Evolutionary conservation across 352 stramenopile species (phyloP).

Genomic region (Phytophthora agathidicida): DNA sequence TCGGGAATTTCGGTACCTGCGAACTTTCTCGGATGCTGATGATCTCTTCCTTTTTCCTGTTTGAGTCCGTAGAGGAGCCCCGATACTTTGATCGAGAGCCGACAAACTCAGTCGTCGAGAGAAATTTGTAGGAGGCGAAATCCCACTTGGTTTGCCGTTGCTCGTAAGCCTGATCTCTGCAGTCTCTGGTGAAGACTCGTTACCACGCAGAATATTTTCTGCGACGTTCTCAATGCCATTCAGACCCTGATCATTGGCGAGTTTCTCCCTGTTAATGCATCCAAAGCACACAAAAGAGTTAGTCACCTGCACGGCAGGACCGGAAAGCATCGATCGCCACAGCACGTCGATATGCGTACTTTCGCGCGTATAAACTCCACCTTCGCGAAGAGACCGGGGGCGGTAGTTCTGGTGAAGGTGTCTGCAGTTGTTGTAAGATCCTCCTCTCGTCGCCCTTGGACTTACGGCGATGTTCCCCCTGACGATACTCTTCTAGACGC

Average conservation of each 20-base stretch:
- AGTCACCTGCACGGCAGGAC: neutral
- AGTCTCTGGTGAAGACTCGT: conserved; percentile 39
- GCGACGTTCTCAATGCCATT: conserved; percentile 80
- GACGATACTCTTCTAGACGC: conserved; percentile 72
- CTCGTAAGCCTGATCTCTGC: conserved; percentile 36
- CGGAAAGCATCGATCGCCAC: conserved; percentile 20
- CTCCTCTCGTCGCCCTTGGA: conserved; percentile 60
- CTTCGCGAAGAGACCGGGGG: conserved; percentile 46
- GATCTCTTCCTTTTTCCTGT: conserved; percentile 31
- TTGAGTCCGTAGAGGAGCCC: conserved; percentile 4
- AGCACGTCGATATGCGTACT: conserved; percentile 41
- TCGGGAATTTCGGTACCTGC: conserved; percentile 35
- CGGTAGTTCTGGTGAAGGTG: conserved; percentile 50
- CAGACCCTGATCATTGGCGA: conserved; percentile 40
- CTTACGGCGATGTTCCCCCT: conserved; percentile 59
- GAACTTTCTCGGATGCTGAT: conserved; percentile 45
- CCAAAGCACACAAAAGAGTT: conserved; percentile 6
- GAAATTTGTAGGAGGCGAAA: conserved; percentile 41
- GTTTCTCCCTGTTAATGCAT: conserved; percentile 36
- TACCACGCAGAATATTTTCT: conserved; percentile 74
- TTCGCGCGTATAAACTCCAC: conserved; percentile 74
- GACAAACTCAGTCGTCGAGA: conserved; percentile 42
- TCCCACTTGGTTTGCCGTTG: conserved; percentile 37
- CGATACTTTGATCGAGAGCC: conserved; percentile 21
- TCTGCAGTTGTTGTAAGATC: conserved; percentile 43